Conservation (phyloP, 495 filamentous ascomycete species). For the Penicillium psychrofluorescens region DNA sequence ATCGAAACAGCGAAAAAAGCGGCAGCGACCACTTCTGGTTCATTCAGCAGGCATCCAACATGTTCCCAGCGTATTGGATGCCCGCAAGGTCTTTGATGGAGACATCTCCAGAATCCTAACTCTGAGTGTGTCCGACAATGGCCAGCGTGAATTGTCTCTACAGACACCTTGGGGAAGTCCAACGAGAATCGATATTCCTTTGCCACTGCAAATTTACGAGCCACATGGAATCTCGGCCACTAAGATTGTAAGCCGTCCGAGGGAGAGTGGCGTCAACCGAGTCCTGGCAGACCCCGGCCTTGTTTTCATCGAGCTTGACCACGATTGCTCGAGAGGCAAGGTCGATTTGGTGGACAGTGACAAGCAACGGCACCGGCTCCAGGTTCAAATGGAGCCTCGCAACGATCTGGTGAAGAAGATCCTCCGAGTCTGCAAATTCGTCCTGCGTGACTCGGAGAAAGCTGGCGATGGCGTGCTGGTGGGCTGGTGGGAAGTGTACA, state of each 20-base stretch:
- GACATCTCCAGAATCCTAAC: constrained; percentile 60
- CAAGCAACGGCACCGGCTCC: constrained; percentile 54
- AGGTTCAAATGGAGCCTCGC: constrained; percentile 58
- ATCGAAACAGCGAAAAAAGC: constrained; percentile 25
- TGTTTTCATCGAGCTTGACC: constrained; percentile 33
- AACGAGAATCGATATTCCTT: constrained; percentile 48
- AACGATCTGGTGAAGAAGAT: constrained; percentile 51
- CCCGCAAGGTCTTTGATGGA: constrained; percentile 65
- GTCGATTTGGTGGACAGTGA: constrained; percentile 59
- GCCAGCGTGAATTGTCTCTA: constrained; percentile 56
- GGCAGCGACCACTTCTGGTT: constrained; percentile 26
- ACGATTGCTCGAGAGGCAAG: constrained; percentile 42
- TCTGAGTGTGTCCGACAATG: constrained; percentile 56
- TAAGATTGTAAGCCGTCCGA: constrained; percentile 21
- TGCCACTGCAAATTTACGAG: constrained; percentile 38
- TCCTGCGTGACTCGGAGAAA: constrained; percentile 49
- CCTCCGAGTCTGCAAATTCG: constrained; percentile 54
- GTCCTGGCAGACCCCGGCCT: constrained; percentile 44
- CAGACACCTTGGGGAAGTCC: constrained; percentile 69
- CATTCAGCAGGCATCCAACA: constrained; percentile 35
- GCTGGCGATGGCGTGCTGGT: constrained; percentile 57
- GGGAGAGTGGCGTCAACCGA: constrained; percentile 47
- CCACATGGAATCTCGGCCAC: constrained; percentile 30
- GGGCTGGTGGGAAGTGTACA: constrained; percentile 70
- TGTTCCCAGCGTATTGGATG: constrained; percentile 57